Evolutionary conservation across 257 asterid genomes (phyloP), one percentile per base, ranked within the genome.

Genomic region (Osmanthus fragrans): DNA sequence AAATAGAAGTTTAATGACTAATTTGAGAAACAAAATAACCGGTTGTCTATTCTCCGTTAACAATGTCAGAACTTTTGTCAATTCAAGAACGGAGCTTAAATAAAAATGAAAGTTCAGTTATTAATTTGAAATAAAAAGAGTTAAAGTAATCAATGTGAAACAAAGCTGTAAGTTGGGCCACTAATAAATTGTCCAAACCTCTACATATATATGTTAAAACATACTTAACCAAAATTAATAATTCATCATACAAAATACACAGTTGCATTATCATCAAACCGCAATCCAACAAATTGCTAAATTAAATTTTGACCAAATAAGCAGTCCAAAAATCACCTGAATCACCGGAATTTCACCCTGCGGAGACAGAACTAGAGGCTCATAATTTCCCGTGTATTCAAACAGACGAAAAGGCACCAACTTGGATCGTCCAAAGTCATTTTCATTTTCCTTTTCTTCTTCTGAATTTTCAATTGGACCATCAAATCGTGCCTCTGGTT

Each of bases 281-380:
- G 27, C 69, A 63, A 25, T 60, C 13, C 16, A 63, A 63, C 5
- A 56, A 34, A 3, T 32, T 13, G 47, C 12, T 51, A 70, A 6
- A 18, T 73, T 32, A n/a, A 32, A 58, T 63, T 73, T 77, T 56
- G 2, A 70, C 27, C 3, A 75, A 69, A 77, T 21, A 76, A 80
- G 80, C 13, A 47, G 47, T 72, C 51, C 8, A 18, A 65, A 73
- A 80, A 70, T 81, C 70, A 92, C 99, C 97, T 95, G 95, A 12
- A 90, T 85, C 19, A 75, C 75, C n/a, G 96, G 91, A 79, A 70
- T 75, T 82, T 86, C 90, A 64, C 78, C 90, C 0, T 91, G 85
- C 8, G 63, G 73, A 76, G 98, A 93, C 64, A 95, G 88, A 80
- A 85, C 71, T 75, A 95, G 88, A 39, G 98, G 96, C 81, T 93